Evolutionary conservation across 345 rosid genomes (phyloP).

Genomic region (Linum trigynum): DNA sequence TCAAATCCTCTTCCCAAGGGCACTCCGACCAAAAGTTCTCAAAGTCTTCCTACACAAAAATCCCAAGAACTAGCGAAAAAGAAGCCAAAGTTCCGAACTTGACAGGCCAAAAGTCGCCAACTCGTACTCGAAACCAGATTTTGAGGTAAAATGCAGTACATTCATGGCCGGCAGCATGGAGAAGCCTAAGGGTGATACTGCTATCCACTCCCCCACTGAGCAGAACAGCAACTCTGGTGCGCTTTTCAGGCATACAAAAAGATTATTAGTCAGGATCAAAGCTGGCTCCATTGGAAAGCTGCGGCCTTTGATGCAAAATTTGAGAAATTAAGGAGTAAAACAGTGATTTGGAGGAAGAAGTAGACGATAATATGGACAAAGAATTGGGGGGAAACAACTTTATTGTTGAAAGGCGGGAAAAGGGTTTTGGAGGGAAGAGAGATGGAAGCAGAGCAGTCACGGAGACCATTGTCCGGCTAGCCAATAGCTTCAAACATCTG

Average conservation of each 20-base stretch:
- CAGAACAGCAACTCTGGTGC: constrained; percentile 67
- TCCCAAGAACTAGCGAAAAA: constrained; percentile 13
- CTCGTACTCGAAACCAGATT: constrained; percentile 83
- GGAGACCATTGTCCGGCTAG: constrained; percentile 1
- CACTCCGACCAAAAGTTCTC: constrained; percentile 90
- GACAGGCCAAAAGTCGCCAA: background rate
- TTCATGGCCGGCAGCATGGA: constrained; percentile 79
- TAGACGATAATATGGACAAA: background rate
- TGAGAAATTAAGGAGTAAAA: constrained; percentile 1
- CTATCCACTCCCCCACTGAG: constrained; percentile 95
- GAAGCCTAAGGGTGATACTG: constrained; percentile 88
- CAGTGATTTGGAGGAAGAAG: constrained; percentile 11
- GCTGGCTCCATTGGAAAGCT: constrained; percentile 9
- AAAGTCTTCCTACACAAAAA: constrained; percentile 80
- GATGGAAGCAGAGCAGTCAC: constrained; percentile 7
- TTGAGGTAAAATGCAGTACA: constrained; percentile 95
- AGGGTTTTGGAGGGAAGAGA: constrained; percentile 14
- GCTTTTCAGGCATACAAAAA: constrained; percentile 47
- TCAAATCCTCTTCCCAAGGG: constrained; percentile 92
- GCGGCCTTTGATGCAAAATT: background rate
- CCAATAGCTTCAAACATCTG: constrained; percentile 9
- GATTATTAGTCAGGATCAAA: constrained; percentile 47
- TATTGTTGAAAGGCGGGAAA: background rate
- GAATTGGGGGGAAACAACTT: constrained; percentile 4
- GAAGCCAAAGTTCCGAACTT: background rate